Base-by-base conservation (phyloP, 371 early-diverging fungal species). In the Funneliformis caledonium region DNA sequence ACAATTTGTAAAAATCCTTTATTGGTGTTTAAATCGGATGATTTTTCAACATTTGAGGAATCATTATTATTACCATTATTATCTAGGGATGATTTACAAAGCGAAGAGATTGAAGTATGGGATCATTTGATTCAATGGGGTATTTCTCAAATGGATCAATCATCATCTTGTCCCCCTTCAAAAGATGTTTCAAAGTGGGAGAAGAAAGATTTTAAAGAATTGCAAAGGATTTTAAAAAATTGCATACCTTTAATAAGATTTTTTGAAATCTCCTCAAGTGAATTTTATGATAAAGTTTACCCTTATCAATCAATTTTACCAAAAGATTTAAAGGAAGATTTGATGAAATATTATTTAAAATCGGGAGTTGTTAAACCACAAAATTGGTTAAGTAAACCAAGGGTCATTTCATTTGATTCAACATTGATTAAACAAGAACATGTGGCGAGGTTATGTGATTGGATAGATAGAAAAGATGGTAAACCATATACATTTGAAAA, bases 51-150 rank as follows among this genome's bases (percentile, higher is more conserved):
- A 16, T 79, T 79, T 48, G 79, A 79, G 9, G 79, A 79, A 69
- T 31, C 79, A 43, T 43, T 79, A 22, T 56, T 79, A 69, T 43
- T 69, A 42, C 65, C 59, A 2, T 69, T 79, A 43, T 60, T 79
- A 33, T 31, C 45, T 43, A 16, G 79, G n/a, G 72, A 79, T 79
- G 70, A 69, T 79, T 64, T 79, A 33, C 45, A 64, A 56, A 48
- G 37, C 1, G 79, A 79, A 14, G 79, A 79, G 43, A 70, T 79
- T 42, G 79, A 79, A 56, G 50, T 79, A 37, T 79, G 79, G 79
- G 56, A 79, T 56, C 52, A 67, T 69, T 22, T 69, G 12, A 52
- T 79, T n/a, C 48, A 79, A 79, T 79, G 79, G 79, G 79, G 79
- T 42, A 33, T 79, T 43, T 8, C 76, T 8, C 76, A 76, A 76